Evolutionary conservation across 371 early-diverging fungal genomes (phyloP).

Genomic region (Dichotomocladium elegans): DNA sequence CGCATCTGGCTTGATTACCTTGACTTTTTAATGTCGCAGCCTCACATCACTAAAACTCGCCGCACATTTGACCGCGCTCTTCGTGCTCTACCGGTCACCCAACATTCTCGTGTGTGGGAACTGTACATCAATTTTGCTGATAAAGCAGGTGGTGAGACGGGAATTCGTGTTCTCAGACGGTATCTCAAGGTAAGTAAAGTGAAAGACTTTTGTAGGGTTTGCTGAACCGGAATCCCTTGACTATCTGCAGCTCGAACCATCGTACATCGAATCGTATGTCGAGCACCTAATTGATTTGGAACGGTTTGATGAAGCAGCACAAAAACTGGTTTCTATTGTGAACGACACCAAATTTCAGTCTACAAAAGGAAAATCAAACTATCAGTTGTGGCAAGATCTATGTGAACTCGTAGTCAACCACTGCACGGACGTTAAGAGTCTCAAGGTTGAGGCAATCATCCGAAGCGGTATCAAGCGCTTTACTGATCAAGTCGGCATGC

Average conservation of each 20-base stretch:
- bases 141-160: conserved; percentile 78
- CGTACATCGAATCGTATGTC: conserved; percentile 70
- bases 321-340: conserved; percentile 69
- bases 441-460: conserved; percentile 79
- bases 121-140: conserved; percentile 80
- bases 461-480: conserved; percentile 86
- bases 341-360: conserved; percentile 71
- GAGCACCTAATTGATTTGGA: conserved; percentile 64
- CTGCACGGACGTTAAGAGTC: conserved; percentile 58
- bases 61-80: conserved; percentile 89
- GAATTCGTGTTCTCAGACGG: conserved; percentile 74
- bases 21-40: conserved; percentile 68
- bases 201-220: not conserved
- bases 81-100: conserved; percentile 88
- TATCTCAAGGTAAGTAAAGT: conserved; percentile 67
- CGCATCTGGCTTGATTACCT: conserved; percentile 80
- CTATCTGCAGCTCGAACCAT: conserved; percentile 60
- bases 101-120: conserved; percentile 89
- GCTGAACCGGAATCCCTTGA: not conserved
- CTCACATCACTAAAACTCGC: conserved; percentile 70
- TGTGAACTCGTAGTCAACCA: conserved; percentile 81
- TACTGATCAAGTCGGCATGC: conserved; percentile 80
- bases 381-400: conserved; percentile 85
- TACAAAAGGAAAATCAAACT: conserved; percentile 68
- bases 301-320: conserved; percentile 83